Percentiles rank a stretch among this genome's conserved stretches.
phyloP scores from a whole-genome alignment of 148 eudicot species.

The Rhododendron ferrugineum region DNA sequence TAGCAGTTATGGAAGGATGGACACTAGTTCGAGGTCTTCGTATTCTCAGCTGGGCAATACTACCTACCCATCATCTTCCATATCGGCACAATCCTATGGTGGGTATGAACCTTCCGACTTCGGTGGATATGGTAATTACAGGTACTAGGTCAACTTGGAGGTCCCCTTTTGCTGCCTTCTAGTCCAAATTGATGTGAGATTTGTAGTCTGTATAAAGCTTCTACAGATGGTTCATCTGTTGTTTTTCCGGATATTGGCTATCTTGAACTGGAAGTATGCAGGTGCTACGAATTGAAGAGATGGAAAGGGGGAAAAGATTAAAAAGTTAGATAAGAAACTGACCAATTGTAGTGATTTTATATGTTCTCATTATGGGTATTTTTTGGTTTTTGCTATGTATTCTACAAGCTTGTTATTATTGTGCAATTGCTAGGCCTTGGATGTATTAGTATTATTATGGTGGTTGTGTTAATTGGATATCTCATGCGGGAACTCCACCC shows the following conservation, averaged over 20 bases:
- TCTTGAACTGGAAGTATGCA: neutral
- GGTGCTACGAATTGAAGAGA: neutral
- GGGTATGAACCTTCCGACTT: constrained; percentile 50
- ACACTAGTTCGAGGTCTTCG: constrained; percentile 39
- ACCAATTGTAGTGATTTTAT: neutral
- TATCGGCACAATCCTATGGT: constrained; percentile 42
- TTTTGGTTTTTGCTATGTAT: neutral
- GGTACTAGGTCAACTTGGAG: constrained; percentile 22
- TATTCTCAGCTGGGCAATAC: constrained; percentile 41
- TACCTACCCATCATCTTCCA: constrained; percentile 42
- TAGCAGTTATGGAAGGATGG: constrained; percentile 47
- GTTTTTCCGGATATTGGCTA: neutral
- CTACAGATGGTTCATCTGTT: constrained; percentile 1
- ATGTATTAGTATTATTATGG: neutral
- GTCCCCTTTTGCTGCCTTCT: neutral
- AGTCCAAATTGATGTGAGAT: neutral
- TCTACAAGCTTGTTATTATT: neutral
- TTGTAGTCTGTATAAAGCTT: constrained; percentile 12
- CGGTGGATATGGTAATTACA: constrained; percentile 44
- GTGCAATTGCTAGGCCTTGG: neutral
- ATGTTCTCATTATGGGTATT: neutral
- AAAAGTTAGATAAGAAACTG: neutral
- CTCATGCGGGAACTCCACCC: neutral
- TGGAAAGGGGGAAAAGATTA: neutral
- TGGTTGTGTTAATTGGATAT: neutral